A percentile compares a stretch with the other conserved stretches of the same genome.
These are phyloP conservation scores for Ascosphaera apis DNA, from an alignment of 2,329 filamentous ascomycete genomes.

Conservation along the genomic window DNA sequence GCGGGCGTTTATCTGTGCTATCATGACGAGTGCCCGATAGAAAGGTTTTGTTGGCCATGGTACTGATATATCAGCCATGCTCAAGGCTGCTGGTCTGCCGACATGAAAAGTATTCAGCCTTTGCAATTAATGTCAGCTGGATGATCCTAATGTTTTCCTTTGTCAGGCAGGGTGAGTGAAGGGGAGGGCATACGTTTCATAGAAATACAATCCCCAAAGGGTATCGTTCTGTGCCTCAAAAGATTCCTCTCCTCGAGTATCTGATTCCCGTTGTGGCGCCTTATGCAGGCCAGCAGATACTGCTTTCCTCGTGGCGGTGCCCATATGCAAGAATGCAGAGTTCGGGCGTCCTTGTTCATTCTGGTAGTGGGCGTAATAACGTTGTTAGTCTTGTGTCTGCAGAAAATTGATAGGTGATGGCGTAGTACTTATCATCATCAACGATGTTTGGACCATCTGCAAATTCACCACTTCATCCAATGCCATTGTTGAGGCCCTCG, in stretches of 20 bases:
- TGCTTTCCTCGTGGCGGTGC: slow-evolving; percentile 20
- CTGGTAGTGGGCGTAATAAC: slow-evolving; percentile 19
- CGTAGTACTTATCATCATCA: slow-evolving; percentile 23
- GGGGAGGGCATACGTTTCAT: slow-evolving; percentile 19
- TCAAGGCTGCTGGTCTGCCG: slow-evolving; percentile 20
- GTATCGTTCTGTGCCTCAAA: slow-evolving; percentile 17
- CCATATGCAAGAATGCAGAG: slow-evolving; percentile 20
- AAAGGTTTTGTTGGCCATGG: slow-evolving; percentile 19
- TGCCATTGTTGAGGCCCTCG: slow-evolving; percentile 15
- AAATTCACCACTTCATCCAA: slow-evolving; percentile 24
- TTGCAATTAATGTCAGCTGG: background rate
- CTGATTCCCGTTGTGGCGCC: slow-evolving; percentile 10
- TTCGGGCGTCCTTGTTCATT: slow-evolving; percentile 23
- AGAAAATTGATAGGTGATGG: background rate
- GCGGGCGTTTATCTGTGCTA: slow-evolving; percentile 19
- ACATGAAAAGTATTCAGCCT: slow-evolving; percentile 24
- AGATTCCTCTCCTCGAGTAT: slow-evolving; percentile 12
- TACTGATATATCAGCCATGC: slow-evolving; percentile 15
- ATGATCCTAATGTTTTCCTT: background rate
- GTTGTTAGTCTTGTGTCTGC: slow-evolving; percentile 4
- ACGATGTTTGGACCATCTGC: slow-evolving; percentile 20
- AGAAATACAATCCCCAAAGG: slow-evolving; percentile 21
- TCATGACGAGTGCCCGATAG: slow-evolving; percentile 13
- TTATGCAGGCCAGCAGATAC: slow-evolving; percentile 23
- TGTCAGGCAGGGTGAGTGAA: too few relatives aligned